phyloP scores from a whole-genome alignment of 768 basidiomycete genomes.

The Naganishia friedmannii region DNA sequence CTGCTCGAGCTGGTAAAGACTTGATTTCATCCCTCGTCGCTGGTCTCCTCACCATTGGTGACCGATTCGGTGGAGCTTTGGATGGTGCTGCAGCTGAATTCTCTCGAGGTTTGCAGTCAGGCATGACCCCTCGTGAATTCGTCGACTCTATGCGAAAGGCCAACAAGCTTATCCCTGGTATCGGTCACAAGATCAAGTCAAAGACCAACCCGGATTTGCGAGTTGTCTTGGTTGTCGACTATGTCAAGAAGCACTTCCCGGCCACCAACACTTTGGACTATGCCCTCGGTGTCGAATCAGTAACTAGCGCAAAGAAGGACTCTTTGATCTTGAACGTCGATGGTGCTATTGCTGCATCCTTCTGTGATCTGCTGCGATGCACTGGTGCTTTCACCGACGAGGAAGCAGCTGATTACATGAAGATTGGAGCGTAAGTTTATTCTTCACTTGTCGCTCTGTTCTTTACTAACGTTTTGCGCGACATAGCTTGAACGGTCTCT shows the following conservation, averaged over 20 bases:
- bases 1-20: conserved; percentile 98
- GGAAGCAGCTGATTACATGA: conserved; percentile 96
- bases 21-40: conserved; percentile 92
- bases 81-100: conserved; percentile 97
- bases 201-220: conserved; percentile 54
- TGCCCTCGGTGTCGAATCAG: conserved; percentile 93
- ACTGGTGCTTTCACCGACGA: conserved; percentile 91
- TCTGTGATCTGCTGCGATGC: conserved; percentile 89
- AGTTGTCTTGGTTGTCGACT: conserved; percentile 70
- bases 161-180: conserved; percentile 95
- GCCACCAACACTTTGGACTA: conserved; percentile 88
- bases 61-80: conserved; percentile 96
- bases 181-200: conserved; percentile 99
- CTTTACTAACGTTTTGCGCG: conserved; percentile 20
- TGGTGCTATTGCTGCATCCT: conserved; percentile 84
- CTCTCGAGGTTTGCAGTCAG: conserved; percentile 82
- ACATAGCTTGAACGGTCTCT: conserved; percentile 85
- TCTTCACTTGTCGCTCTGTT: background rate
- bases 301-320: conserved; percentile 96
- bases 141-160: conserved; percentile 88
- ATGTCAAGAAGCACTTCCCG: conserved; percentile 92
- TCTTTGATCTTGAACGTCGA: conserved; percentile 97
- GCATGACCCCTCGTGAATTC: conserved; percentile 95
- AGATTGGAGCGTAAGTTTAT: conserved; percentile 55
- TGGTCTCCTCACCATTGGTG: conserved; percentile 94